phyloP scores from a whole-genome alignment of 2,329 filamentous ascomycete genomes.

The Chaetomium olivaceum region DNA sequence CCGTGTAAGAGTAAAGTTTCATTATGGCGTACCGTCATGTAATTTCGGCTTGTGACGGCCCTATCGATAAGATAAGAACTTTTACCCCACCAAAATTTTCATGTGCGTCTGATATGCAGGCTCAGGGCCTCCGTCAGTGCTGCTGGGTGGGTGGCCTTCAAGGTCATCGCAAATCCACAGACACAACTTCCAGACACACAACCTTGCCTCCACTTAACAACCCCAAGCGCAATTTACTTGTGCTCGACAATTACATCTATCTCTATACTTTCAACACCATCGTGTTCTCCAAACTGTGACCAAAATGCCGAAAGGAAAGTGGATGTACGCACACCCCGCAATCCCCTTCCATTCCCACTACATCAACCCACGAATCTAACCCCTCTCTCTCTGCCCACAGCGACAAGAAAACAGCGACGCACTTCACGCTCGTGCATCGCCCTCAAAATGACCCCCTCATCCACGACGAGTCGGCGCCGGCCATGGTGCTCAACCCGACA shows the following conservation, averaged over 20 bases:
- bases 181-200: neutral
- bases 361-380: neutral
- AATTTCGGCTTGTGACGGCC: neutral
- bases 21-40: neutral
- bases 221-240: neutral
- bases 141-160: too few species aligned
- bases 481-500: slow-evolving; percentile 82
- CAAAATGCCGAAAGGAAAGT: slow-evolving; percentile 75
- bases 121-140: too few species aligned
- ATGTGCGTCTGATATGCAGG: slow-evolving; percentile 13
- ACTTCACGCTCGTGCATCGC: slow-evolving; percentile 92
- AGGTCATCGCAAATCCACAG: neutral
- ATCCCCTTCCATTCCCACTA: too few species aligned
- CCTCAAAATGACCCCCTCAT: slow-evolving; percentile 97
- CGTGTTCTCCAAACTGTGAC: slow-evolving; percentile 1
- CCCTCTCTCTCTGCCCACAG: slow-evolving; percentile 38
- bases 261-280: neutral
- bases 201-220: too few species aligned
- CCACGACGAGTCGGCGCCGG: slow-evolving; percentile 83
- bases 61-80: slow-evolving; percentile 33
- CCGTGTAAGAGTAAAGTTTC: neutral
- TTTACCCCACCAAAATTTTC: slow-evolving; percentile 35
- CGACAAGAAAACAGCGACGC: slow-evolving; percentile 88
- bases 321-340: slow-evolving; percentile 55
- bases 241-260: neutral